Conservation (phyloP, 2,329 filamentous ascomycete genomes). For the Lasiodiplodia citricola region DNA sequence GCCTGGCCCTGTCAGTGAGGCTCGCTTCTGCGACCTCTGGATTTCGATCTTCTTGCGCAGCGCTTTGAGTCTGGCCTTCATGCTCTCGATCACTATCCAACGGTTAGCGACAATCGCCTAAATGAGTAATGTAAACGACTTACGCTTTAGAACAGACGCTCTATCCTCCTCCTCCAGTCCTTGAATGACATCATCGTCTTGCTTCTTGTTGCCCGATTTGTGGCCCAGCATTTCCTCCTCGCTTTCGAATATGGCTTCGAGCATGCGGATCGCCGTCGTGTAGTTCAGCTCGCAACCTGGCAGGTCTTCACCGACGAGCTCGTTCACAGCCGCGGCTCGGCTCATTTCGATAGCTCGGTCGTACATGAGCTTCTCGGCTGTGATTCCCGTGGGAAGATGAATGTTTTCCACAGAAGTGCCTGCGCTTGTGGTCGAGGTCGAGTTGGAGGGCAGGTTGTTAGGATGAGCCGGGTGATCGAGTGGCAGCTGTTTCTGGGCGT, state of each 20-base stretch:
- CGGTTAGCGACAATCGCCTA: background rate
- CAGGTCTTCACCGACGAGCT: constrained; percentile 90
- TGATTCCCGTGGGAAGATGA: constrained; percentile 83
- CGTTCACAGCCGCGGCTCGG: constrained; percentile 89
- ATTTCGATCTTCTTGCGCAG: constrained; percentile 54
- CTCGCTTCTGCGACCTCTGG: constrained; percentile 40
- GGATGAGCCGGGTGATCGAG: constrained; percentile 86
- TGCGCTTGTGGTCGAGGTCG: constrained; percentile 61
- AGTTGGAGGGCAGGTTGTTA: constrained; percentile 70
- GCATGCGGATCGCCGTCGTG: constrained; percentile 88
- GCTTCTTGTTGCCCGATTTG: constrained; percentile 53
- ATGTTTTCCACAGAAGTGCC: constrained; percentile 75
- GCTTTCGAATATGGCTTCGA: constrained; percentile 88
- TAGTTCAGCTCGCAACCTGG: constrained; percentile 90
- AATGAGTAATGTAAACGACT: constrained; percentile 41
- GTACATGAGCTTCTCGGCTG: constrained; percentile 97
- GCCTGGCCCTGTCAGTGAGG: constrained; percentile 23
- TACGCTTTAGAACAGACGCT: constrained; percentile 74
- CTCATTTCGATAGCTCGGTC: constrained; percentile 98
- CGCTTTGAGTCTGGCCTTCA: constrained; percentile 47
- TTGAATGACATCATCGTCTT: constrained; percentile 56
- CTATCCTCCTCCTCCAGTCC: constrained; percentile 72
- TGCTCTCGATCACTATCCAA: constrained; percentile 52
- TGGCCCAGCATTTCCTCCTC: constrained; percentile 64
- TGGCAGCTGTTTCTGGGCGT: constrained; percentile 83